Conservation (phyloP, 2,329 filamentous ascomycete genomes). For the Xylaria sp. region DNA sequence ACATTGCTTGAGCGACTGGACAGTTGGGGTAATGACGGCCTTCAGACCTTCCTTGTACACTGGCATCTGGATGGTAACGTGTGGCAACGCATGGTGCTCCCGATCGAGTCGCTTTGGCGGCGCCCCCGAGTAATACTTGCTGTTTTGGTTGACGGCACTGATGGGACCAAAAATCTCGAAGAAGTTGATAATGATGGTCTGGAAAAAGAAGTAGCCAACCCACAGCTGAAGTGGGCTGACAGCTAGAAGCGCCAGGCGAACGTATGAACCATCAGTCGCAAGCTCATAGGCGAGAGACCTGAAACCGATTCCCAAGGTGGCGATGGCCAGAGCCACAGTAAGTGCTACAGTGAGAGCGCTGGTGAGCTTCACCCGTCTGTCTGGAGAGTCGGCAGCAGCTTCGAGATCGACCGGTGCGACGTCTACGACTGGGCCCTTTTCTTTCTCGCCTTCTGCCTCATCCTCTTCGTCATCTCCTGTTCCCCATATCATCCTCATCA, state of each 20-base stretch:
- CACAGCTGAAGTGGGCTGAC: constrained; percentile 66
- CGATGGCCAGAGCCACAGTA: constrained; percentile 63
- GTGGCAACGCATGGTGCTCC: constrained; percentile 56
- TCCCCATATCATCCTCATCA: constrained; percentile 69
- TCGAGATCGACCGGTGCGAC: constrained; percentile 57
- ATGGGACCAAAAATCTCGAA: constrained; percentile 64
- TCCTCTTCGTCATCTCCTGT: constrained; percentile 54
- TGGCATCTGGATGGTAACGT: constrained; percentile 61
- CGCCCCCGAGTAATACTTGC: constrained; percentile 57
- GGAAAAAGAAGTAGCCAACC: constrained; percentile 63
- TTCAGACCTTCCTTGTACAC: constrained; percentile 61
- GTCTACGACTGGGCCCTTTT: constrained; percentile 47
- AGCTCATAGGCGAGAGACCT: constrained; percentile 65
- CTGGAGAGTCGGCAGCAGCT: constrained; percentile 53
- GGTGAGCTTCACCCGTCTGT: constrained; percentile 63
- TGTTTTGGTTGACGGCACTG: constrained; percentile 57
- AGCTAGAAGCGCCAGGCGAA: constrained; percentile 64
- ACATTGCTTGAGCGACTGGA: constrained; percentile 65
- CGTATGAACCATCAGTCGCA: constrained; percentile 62
- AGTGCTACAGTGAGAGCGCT: constrained; percentile 64
- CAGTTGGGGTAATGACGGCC: constrained; percentile 64
- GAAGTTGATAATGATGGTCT: constrained; percentile 60
- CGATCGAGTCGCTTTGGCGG: constrained; percentile 52
- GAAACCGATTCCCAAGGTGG: constrained; percentile 67
- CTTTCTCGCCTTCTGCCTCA: constrained; percentile 55